A percentile compares a stretch with the other conserved stretches of the same genome.
Conservation (phyloP, 768 basidiomycete genomes). For the Galerina sulciceps region DNA sequence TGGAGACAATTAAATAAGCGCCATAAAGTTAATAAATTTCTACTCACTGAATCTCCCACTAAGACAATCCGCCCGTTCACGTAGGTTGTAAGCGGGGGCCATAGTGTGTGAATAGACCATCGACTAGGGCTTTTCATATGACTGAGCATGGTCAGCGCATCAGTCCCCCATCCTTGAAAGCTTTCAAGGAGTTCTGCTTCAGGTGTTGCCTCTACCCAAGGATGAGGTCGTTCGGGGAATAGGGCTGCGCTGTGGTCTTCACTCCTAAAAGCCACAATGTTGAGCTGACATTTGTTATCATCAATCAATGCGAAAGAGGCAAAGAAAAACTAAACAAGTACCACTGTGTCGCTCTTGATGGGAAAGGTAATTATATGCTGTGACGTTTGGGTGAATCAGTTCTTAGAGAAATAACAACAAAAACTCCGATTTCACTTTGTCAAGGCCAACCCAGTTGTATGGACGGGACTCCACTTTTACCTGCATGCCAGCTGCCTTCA, state of each 20-base stretch:
- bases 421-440: conserved; percentile 40
- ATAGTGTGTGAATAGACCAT: conserved; percentile 56
- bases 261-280: conserved; percentile 41
- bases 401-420: neutral
- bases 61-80: conserved; percentile 50
- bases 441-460: conserved; percentile 45
- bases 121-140: conserved; percentile 49
- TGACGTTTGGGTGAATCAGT: neutral
- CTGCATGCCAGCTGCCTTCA: conserved; percentile 48
- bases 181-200: conserved; percentile 46
- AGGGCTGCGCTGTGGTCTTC: neutral
- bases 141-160: conserved; percentile 43
- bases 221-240: conserved; percentile 18
- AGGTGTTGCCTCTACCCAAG: conserved; percentile 47
- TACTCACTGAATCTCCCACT: conserved; percentile 55
- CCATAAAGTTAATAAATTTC: neutral
- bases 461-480: conserved; percentile 39
- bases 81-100: conserved; percentile 48
- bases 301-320: neutral
- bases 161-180: conserved; percentile 51
- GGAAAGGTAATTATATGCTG: conserved; percentile 61
- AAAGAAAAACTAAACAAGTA: conserved; percentile 20
- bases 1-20: conserved; percentile 17
- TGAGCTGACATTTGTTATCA: conserved; percentile 34
- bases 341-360: conserved; percentile 44